Evolutionary conservation across 73 alveolate genomes (phyloP), one percentile per base, ranked within the genome.

Genomic region (Paraurostyla sp.): DNA sequence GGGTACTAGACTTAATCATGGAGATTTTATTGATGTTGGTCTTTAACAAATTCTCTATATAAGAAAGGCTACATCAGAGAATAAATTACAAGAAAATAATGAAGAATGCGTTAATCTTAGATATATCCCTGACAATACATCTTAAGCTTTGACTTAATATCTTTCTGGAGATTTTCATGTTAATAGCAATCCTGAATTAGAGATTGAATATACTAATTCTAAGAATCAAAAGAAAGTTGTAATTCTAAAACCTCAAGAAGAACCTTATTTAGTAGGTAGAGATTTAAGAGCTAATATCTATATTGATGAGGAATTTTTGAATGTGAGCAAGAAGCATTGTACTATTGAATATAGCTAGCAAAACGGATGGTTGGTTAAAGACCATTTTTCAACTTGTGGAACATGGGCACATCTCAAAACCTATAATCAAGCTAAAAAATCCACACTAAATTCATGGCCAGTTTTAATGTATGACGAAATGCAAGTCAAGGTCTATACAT

Each of bases 371-470:
- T 4, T 62, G 25, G 9, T 62, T 11, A 36, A 9, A 27, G 80
- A 62, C 30, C 46, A 3, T 6, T 7, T 4, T 4, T 62, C 80
- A 16, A 62, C 80, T 16, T 27, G 54, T 27, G 51, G 51, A 23
- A 62, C 80, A 4, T 62, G 80, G 80, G 54, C 51, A 25, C 80
- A 62, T 62, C 80, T 36, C 4, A 62, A 62, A 23, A 62, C 80
- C 6, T 62, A 62, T 23, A 15, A 29, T 36, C 46, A 62, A 11
- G 9, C 46, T 32, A 32, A 11, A 22, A 29, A 62, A 4, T 11
- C 46, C 15, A 18, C 69, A 18, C 23, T 62, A 32, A 62, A 62
- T 50, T 62, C 80, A 23, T 32, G 15, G 15, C 80, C 80, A 32
- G 80, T 62, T 62, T 32, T 62, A 50, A 29, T 62, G 46, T 13